These are phyloP conservation scores for Tolypocladium tundrense DNA, from an alignment of 2,329 filamentous ascomycete species.

Conservation along the genomic window DNA sequence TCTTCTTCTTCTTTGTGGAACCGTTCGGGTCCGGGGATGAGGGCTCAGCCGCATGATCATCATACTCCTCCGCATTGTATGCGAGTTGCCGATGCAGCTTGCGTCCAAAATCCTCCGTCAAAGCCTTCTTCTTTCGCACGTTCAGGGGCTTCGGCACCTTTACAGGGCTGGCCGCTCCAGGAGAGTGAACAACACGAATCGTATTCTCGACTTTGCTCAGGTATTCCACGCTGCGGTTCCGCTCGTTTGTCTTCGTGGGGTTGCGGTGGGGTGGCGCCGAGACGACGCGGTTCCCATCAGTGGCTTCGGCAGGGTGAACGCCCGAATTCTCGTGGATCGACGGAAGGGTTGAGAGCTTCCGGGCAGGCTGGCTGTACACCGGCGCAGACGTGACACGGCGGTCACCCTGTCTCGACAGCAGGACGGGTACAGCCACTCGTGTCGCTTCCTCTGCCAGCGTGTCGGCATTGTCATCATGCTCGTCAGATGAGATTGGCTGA, in stretches of 20 bases:
- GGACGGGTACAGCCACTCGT: conserved; percentile 18
- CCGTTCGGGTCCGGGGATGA: conserved; percentile 8
- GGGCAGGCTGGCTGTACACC: conserved; percentile 29
- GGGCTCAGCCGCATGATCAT: conserved; percentile 9
- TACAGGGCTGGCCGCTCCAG: conserved; percentile 23
- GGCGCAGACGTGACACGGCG: conserved; percentile 43
- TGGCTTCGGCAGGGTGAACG: conserved; percentile 4
- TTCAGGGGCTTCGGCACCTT: conserved; percentile 28
- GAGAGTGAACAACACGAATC: conserved; percentile 45
- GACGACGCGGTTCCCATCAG: conserved; percentile 32
- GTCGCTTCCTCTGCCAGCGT: conserved; percentile 14
- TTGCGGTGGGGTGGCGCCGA: conserved; percentile 33
- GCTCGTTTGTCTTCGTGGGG: conserved; percentile 19
- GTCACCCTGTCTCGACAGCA: conserved; percentile 24
- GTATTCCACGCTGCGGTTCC: conserved; percentile 29
- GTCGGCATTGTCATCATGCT: conserved; percentile 10
- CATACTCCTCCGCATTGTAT: conserved; percentile 6
- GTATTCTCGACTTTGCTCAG: conserved; percentile 37
- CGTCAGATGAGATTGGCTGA: conserved; percentile 15
- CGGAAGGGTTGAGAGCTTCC: conserved; percentile 30
- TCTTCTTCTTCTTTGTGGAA: conserved; percentile 31
- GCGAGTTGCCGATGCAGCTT: conserved; percentile 9
- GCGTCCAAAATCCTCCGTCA: conserved; percentile 11
- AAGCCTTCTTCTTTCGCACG: conserved; percentile 26
- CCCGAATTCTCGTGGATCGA: conserved; percentile 36